phyloP scores from a whole-genome alignment of 345 rosid species.

The Eucalyptus tenuipes region DNA sequence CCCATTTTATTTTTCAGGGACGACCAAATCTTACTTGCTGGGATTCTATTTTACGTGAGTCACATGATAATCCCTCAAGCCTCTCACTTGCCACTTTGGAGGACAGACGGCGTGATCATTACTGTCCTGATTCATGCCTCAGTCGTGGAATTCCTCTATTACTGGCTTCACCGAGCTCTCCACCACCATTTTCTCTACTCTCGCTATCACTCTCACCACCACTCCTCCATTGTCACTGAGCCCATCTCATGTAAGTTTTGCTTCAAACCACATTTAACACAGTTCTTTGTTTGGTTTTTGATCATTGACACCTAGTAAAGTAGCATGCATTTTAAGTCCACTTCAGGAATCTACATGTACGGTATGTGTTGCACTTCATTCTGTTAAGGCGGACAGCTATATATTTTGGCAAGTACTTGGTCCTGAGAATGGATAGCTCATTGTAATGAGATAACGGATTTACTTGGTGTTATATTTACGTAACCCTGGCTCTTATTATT shows the following conservation, averaged over 20 bases:
- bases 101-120: constrained; percentile 30
- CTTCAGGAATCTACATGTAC: not conserved
- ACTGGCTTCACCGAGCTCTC: constrained; percentile 67
- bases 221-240: constrained; percentile 60
- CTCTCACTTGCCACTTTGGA: constrained; percentile 35
- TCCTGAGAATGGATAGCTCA: not conserved
- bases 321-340: not conserved
- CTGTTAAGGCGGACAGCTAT: not conserved
- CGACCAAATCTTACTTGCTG: constrained; percentile 34
- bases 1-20: constrained; percentile 12
- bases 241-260: constrained; percentile 43
- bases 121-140: constrained; percentile 33
- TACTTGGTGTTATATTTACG: not conserved
- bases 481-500: not conserved
- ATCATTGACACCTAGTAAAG: not conserved
- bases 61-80: not conserved
- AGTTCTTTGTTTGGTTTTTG: not conserved
- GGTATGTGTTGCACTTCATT: not conserved
- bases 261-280: not conserved
- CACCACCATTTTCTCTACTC: constrained; percentile 70
- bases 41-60: constrained; percentile 5
- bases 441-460: not conserved
- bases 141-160: constrained; percentile 64
- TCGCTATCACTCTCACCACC: constrained; percentile 79
- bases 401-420: not conserved